These are phyloP conservation scores for Plasmodium adleri DNA, from an alignment of 169 alveolate species.

Conservation along the genomic window DNA sequence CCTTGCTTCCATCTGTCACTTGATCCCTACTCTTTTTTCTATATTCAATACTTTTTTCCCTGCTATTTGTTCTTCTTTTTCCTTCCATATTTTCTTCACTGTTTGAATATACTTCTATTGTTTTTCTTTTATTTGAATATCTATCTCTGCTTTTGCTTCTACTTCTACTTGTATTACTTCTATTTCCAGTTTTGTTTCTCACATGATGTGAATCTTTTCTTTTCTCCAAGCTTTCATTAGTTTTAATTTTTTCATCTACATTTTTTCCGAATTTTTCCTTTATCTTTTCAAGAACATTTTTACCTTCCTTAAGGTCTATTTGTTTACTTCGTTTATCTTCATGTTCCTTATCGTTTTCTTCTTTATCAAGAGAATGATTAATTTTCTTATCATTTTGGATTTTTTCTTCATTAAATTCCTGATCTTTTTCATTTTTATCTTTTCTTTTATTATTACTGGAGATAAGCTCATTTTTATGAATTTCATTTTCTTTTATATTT, in stretches of 20 bases:
- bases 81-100: not conserved
- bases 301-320: no score
- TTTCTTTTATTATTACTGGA: not conserved
- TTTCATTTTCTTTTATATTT: not conserved
- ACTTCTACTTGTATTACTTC: not conserved
- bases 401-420: no score
- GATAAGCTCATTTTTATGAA: not conserved
- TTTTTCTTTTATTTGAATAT: not conserved
- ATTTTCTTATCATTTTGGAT: no score
- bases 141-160: constrained; percentile 1
- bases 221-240: not conserved
- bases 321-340: no score
- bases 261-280: constrained; percentile 5
- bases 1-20: not conserved
- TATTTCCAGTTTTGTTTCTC: not conserved
- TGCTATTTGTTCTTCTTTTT: not conserved
- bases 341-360: no score
- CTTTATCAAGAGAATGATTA: no score
- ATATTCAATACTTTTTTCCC: not conserved
- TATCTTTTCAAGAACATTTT: not conserved
- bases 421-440: no score
- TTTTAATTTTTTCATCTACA: not conserved
- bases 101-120: not conserved
- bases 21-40: not conserved
- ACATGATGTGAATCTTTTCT: no score